Percentiles rank a stretch among this genome's conserved stretches.
These are phyloP conservation scores for Amaranthus hypochondriacus DNA, from an alignment of 148 eudicot species.

Conservation along the genomic window DNA sequence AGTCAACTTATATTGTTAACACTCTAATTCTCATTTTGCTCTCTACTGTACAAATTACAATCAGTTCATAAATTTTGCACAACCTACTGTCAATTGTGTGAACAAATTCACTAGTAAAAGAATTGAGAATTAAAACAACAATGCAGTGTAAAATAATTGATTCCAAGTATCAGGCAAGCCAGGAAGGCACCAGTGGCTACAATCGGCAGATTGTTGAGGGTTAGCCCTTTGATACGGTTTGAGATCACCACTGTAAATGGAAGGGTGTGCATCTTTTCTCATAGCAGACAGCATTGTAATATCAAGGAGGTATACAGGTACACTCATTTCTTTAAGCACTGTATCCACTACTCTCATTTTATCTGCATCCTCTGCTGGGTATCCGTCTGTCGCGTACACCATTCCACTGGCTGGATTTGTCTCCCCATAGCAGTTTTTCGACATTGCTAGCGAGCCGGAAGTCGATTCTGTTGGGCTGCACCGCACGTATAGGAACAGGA, in stretches of 20 bases:
- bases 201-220: conserved; percentile 65
- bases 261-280: conserved; percentile 96
- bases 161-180: conserved; percentile 99
- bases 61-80: not conserved
- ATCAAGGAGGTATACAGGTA: conserved; percentile 63
- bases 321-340: conserved; percentile 55
- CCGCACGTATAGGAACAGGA: not conserved
- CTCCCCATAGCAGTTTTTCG: conserved; percentile 75
- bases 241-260: conserved; percentile 74
- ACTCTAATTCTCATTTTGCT: not conserved
- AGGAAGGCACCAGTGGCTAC: conserved; percentile 96
- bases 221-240: conserved; percentile 64
- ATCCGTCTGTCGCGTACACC: conserved; percentile 38
- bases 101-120: conserved; percentile 3
- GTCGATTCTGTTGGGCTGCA: conserved; percentile 55
- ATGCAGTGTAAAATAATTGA: conserved; percentile 64
- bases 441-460: conserved; percentile 11
- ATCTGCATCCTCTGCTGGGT: conserved; percentile 29
- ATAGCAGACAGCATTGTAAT: conserved; percentile 68
- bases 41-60: conserved; percentile 16
- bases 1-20: not conserved
- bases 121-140: conserved; percentile 37
- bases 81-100: not conserved
- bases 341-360: conserved; percentile 51
- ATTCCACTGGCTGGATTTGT: conserved; percentile 51